Percentiles rank a stretch among this genome's conserved stretches.
Conservation (phyloP, 2,329 filamentous ascomycete species). For the Sporothrix sp. region DNA sequence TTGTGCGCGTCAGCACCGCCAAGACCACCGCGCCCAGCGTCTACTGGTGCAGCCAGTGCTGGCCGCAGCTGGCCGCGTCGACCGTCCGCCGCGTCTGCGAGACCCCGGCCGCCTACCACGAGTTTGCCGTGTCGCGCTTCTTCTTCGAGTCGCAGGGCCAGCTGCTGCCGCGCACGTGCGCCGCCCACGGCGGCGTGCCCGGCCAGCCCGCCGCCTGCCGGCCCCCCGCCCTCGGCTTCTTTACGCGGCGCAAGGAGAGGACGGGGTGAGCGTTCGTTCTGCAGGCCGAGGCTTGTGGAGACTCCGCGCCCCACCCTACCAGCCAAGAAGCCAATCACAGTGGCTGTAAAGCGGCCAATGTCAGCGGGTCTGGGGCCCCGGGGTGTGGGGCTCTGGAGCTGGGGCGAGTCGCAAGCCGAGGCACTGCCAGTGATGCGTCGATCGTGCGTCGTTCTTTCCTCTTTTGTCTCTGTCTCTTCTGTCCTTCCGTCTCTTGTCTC, state of each 20-base stretch:
- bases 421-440: too few relatives aligned
- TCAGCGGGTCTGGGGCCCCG: slow-evolving; percentile 10
- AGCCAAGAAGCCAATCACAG: slow-evolving; percentile 13
- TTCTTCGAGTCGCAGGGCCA: slow-evolving; percentile 28
- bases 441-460: too few relatives aligned
- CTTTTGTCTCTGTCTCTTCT: too few relatives aligned
- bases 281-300: neutral
- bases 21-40: slow-evolving; percentile 19
- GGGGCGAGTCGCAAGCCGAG: slow-evolving; percentile 6
- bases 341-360: neutral
- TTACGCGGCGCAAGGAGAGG: neutral
- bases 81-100: slow-evolving; percentile 20
- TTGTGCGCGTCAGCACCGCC: slow-evolving; percentile 22
- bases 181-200: slow-evolving; percentile 11
- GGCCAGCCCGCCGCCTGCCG: neutral
- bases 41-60: slow-evolving; percentile 27
- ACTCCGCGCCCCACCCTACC: too few relatives aligned
- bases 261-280: too few relatives aligned
- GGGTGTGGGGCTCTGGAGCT: too few relatives aligned
- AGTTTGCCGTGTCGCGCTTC: slow-evolving; percentile 26
- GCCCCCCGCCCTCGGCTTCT: neutral
- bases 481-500: too few relatives aligned
- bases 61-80: slow-evolving; percentile 23
- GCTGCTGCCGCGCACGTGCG: slow-evolving; percentile 20
- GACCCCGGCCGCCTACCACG: slow-evolving; percentile 21